Conservation (phyloP, 1,139 yeast species). For the Eremothecium gossypii region DNA sequence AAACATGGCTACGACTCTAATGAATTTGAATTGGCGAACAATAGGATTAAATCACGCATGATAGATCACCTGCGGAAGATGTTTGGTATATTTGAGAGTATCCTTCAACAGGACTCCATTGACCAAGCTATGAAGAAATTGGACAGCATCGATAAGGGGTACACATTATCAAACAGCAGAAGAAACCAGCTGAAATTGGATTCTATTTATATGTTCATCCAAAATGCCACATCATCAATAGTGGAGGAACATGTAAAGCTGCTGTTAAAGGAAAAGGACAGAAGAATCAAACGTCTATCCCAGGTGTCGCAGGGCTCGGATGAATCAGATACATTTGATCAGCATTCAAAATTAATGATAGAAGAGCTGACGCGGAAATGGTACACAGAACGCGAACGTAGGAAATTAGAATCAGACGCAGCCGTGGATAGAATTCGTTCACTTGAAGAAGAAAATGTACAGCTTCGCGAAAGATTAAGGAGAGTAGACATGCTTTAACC, state of each 20-base stretch:
- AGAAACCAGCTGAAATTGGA: conserved; percentile 41
- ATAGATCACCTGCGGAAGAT: conserved; percentile 36
- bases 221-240: conserved; percentile 49
- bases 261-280: conserved; percentile 25
- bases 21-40: conserved; percentile 13
- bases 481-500: background rate
- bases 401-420: conserved; percentile 51
- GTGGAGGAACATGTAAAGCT: conserved; percentile 47
- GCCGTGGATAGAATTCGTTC: conserved; percentile 44
- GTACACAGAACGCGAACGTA: conserved; percentile 63
- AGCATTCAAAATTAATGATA: conserved; percentile 38
- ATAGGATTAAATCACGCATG: conserved; percentile 20
- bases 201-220: conserved; percentile 48
- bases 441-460: conserved; percentile 46
- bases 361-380: conserved; percentile 56
- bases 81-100: conserved; percentile 41
- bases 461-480: conserved; percentile 31
- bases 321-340: conserved; percentile 15
- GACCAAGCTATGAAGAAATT: conserved; percentile 47
- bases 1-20: conserved; percentile 4
- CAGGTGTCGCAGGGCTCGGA: conserved; percentile 6
- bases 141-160: conserved; percentile 33
- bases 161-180: conserved; percentile 26
- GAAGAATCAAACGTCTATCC: conserved; percentile 5
- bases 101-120: conserved; percentile 51